phyloP scores from a whole-genome alignment of 805 yeast species.

The Kuraishia molischiana region DNA sequence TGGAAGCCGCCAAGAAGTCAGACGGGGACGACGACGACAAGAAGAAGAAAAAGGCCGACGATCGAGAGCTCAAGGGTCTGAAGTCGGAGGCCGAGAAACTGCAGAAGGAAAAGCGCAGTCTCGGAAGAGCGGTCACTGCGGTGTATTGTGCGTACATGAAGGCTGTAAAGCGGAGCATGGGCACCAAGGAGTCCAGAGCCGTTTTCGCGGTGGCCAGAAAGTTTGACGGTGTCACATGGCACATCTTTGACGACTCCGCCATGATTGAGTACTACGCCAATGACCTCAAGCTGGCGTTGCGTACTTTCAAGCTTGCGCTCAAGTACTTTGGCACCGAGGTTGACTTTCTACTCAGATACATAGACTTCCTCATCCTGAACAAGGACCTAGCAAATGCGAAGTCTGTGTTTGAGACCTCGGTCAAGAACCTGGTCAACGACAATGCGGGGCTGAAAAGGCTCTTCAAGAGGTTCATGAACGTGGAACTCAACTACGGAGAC shows the following conservation, averaged over 20 bases:
- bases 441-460: slow-evolving; percentile 31
- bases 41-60: background rate
- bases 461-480: slow-evolving; percentile 49
- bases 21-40: background rate
- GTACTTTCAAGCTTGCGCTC: slow-evolving; percentile 73
- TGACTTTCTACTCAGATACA: slow-evolving; percentile 55
- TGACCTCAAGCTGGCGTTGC: slow-evolving; percentile 58
- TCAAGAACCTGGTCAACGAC: slow-evolving; percentile 40
- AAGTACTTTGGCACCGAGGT: slow-evolving; percentile 41
- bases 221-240: slow-evolving; percentile 53
- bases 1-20: slow-evolving; percentile 1
- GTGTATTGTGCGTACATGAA: slow-evolving; percentile 66
- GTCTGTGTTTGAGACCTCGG: slow-evolving; percentile 71
- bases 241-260: slow-evolving; percentile 76
- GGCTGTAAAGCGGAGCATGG: slow-evolving; percentile 46
- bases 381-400: slow-evolving; percentile 68
- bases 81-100: slow-evolving; percentile 2
- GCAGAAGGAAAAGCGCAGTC: slow-evolving; percentile 10
- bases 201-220: slow-evolving; percentile 65
- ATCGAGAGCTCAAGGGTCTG: background rate
- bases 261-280: slow-evolving; percentile 65
- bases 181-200: slow-evolving; percentile 49
- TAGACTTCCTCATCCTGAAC: slow-evolving; percentile 58
- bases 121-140: slow-evolving; percentile 39
- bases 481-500: slow-evolving; percentile 65